Evolutionary conservation across 805 yeast species (phyloP).

Genomic region (Candida bentonensis): DNA sequence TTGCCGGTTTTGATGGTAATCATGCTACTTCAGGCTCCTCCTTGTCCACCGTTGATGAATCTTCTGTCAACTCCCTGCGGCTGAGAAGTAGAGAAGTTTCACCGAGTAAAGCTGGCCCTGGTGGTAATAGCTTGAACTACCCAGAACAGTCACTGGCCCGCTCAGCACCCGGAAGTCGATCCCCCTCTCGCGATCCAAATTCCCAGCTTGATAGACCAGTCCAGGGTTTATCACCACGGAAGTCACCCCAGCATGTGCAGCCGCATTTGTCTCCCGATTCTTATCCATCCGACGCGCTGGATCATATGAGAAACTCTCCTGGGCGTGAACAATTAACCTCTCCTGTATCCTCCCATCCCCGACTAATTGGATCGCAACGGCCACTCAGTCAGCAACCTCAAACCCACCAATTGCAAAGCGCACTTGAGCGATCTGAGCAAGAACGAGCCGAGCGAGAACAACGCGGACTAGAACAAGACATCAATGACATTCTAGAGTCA

Average conservation of each 20-base stretch:
- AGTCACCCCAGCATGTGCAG: not conserved
- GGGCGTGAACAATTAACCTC: not conserved
- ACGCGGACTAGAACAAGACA: not conserved
- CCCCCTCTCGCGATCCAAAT: too few relatives aligned
- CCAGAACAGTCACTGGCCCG: too few relatives aligned
- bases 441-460: not conserved
- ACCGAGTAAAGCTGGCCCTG: not conserved
- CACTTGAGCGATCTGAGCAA: not conserved
- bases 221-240: too few relatives aligned
- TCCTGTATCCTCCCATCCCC: not conserved
- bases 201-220: too few relatives aligned
- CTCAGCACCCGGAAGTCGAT: too few relatives aligned
- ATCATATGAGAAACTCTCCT: not conserved
- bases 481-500: not conserved
- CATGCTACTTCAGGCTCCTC: not conserved
- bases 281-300: not conserved
- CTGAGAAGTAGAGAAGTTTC: not conserved
- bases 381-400: not conserved
- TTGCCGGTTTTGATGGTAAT: slow-evolving; percentile 1
- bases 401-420: not conserved
- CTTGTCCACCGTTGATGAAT: not conserved
- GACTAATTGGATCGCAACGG: not conserved
- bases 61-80: not conserved
- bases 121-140: too few relatives aligned
- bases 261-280: not conserved